Percentiles rank a stretch among this genome's conserved stretches.
phyloP scores from a whole-genome alignment of 2,329 filamentous ascomycete species.

The Colletotrichum spaethianum region DNA sequence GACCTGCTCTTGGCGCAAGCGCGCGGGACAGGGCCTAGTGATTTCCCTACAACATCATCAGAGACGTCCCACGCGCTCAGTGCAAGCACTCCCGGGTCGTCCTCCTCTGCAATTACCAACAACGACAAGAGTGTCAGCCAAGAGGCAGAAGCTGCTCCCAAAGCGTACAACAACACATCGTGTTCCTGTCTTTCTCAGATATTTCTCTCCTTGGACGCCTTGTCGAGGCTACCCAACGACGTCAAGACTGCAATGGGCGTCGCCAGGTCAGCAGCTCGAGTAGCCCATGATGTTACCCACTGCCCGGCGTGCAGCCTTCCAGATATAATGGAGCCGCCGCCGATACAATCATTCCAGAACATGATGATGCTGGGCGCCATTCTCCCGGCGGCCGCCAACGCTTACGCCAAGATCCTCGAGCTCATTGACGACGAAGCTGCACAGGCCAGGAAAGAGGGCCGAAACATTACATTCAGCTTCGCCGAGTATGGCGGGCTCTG shows the following conservation, averaged over 20 bases:
- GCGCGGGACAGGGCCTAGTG: constrained; percentile 8
- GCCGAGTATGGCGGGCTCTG: constrained; percentile 64
- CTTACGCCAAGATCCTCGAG: constrained; percentile 68
- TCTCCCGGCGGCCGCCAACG: constrained; percentile 70
- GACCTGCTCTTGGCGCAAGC: constrained; percentile 33
- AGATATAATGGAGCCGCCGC: constrained; percentile 52
- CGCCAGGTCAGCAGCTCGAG: constrained; percentile 62
- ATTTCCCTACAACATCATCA: constrained; percentile 25
- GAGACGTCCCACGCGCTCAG: constrained; percentile 22
- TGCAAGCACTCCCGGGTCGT: constrained; percentile 23
- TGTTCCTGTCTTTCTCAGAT: constrained; percentile 66
- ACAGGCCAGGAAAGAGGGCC: constrained; percentile 57
- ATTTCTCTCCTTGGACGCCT: constrained; percentile 65
- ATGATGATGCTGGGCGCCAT: constrained; percentile 72
- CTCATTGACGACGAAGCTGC: constrained; percentile 68
- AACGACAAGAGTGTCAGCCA: too few species aligned
- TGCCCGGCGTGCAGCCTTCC: constrained; percentile 64
- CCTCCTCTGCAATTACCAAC: constrained; percentile 7
- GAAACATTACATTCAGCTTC: constrained; percentile 61
- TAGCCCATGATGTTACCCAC: constrained; percentile 65
- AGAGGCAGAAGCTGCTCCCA: not conserved
- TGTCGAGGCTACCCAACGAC: constrained; percentile 62
- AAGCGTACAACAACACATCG: constrained; percentile 42
- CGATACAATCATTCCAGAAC: constrained; percentile 69
- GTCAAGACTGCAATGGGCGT: constrained; percentile 62